These are phyloP conservation scores for Boletus insuetus DNA, from an alignment of 768 basidiomycete genomes.

Conservation along the genomic window DNA sequence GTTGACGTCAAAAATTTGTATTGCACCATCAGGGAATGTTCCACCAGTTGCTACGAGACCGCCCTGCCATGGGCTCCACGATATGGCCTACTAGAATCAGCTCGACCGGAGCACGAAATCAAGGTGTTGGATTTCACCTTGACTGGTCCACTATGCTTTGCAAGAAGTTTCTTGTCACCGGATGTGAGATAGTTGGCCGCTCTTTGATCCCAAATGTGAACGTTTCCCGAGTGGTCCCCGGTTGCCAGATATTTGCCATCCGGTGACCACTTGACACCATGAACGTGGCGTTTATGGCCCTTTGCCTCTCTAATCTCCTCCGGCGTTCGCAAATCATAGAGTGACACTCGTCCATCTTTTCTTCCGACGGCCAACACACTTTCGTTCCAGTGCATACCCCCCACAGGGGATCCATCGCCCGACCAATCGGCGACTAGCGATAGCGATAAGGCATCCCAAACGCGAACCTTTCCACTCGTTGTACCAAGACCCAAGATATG, in stretches of 20 bases:
- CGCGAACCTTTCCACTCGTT: slow-evolving; percentile 45
- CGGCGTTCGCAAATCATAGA: slow-evolving; percentile 37
- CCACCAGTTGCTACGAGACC: slow-evolving; percentile 68
- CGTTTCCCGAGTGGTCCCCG: slow-evolving; percentile 39
- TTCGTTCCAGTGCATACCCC: slow-evolving; percentile 41
- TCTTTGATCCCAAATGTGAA: slow-evolving; percentile 45
- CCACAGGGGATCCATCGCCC: slow-evolving; percentile 32
- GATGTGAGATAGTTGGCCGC: slow-evolving; percentile 31
- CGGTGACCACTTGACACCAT: slow-evolving; percentile 41
- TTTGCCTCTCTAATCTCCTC: slow-evolving; percentile 27
- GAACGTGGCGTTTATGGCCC: slow-evolving; percentile 35
- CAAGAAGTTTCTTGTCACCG: slow-evolving; percentile 35
- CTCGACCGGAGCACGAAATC: neutral
- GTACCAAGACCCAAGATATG: slow-evolving; percentile 52
- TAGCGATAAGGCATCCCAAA: slow-evolving; percentile 48
- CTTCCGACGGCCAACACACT: slow-evolving; percentile 39
- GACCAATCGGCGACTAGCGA: slow-evolving; percentile 34
- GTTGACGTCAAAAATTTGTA: slow-evolving; percentile 50
- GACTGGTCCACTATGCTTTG: slow-evolving; percentile 43
- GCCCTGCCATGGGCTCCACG: slow-evolving; percentile 75
- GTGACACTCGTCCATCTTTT: slow-evolving; percentile 36
- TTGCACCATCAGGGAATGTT: slow-evolving; percentile 56
- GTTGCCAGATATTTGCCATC: slow-evolving; percentile 41
- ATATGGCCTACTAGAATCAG: slow-evolving; percentile 48
- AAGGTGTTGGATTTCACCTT: slow-evolving; percentile 32